A percentile compares a stretch with the other conserved stretches of the same genome.
phyloP scores from a whole-genome alignment of 2,329 filamentous ascomycete species.

The Aspergillus sergii region DNA sequence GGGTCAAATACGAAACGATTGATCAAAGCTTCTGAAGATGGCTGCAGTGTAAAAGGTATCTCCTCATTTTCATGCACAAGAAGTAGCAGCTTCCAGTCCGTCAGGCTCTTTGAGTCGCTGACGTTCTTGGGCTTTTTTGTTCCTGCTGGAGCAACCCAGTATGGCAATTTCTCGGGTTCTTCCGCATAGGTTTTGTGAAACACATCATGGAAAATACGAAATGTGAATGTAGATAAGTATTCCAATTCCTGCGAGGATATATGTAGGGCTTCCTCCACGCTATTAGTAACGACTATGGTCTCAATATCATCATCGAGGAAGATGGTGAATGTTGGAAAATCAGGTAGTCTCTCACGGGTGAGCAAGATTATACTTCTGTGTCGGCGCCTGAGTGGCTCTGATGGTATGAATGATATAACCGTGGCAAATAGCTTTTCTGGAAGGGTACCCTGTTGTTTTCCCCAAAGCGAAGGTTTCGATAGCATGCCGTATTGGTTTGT shows the following conservation, averaged over 20 bases:
- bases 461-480: constrained; percentile 78
- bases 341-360: constrained; percentile 66
- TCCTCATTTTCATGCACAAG: constrained; percentile 44
- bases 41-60: constrained; percentile 49
- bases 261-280: constrained; percentile 41
- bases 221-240: constrained; percentile 70
- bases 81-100: constrained; percentile 49
- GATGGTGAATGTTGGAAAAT: constrained; percentile 68
- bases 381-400: constrained; percentile 58
- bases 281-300: constrained; percentile 59
- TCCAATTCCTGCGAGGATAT: constrained; percentile 50
- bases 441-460: constrained; percentile 41
- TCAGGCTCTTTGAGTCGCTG: constrained; percentile 23
- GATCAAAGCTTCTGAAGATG: constrained; percentile 42
- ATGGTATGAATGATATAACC: constrained; percentile 60
- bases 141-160: constrained; percentile 73
- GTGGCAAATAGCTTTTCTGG: constrained; percentile 63
- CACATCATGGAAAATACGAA: constrained; percentile 76
- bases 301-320: constrained; percentile 68
- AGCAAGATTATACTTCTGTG: constrained; percentile 71
- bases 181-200: constrained; percentile 85
- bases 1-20: constrained; percentile 59
- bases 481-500: constrained; percentile 74
- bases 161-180: constrained; percentile 68
- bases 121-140: constrained; percentile 4